phyloP scores from a whole-genome alignment of 1,284 basidiomycete genomes.

The Xanthoconium separans region DNA sequence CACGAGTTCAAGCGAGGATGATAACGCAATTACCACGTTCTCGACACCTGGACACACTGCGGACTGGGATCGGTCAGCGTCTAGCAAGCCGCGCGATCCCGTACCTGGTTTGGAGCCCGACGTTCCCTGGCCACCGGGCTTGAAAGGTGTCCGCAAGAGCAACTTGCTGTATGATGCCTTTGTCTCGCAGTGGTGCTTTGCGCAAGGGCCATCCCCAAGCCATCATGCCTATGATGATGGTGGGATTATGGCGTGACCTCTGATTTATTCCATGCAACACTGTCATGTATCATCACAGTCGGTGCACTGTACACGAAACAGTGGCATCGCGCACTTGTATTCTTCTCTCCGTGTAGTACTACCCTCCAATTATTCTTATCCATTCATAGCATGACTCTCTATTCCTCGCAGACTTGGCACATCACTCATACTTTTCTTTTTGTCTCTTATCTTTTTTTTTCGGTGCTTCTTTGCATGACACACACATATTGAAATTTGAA shows the following conservation, averaged over 20 bases:
- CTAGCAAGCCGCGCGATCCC: not conserved
- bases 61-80: conserved; percentile 26
- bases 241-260: conserved; percentile 23
- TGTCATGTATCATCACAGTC: not conserved
- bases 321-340: too few species aligned
- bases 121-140: not conserved
- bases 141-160: not conserved
- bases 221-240: conserved; percentile 9
- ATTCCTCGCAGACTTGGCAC: too few species aligned
- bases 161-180: conserved; percentile 58
- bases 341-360: too few species aligned
- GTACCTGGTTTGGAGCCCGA: not conserved
- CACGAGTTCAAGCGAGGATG: conserved; percentile 3
- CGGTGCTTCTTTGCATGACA: not conserved
- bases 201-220: conserved; percentile 37
- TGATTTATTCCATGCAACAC: not conserved
- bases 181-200: conserved; percentile 70
- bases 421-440: not conserved
- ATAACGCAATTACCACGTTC: not conserved
- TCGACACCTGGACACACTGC: conserved; percentile 3
- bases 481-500: not conserved
- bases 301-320: too few species aligned
- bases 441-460: too few species aligned
- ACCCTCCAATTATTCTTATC: not conserved
- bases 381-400: not conserved